These are phyloP conservation scores for Starmerella apis DNA, from an alignment of 805 yeast genomes.

Conservation along the genomic window DNA sequence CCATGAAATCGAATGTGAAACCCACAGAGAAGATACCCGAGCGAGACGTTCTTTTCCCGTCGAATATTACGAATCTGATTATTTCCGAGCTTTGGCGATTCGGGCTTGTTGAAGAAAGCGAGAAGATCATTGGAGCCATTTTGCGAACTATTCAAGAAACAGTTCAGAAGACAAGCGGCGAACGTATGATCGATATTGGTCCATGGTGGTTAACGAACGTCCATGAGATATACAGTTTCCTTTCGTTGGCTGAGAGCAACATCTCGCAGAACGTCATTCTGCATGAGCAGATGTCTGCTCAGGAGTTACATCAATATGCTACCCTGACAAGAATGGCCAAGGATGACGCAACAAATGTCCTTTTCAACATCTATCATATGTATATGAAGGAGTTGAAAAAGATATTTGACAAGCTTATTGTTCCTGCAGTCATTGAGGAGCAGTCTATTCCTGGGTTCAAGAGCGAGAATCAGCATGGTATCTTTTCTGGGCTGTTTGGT, in stretches of 20 bases:
- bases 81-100: slow-evolving; percentile 97
- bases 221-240: slow-evolving; percentile 89
- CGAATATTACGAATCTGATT: slow-evolving; percentile 83
- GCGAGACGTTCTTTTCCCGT: slow-evolving; percentile 91
- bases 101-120: slow-evolving; percentile 85
- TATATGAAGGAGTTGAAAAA: slow-evolving; percentile 95
- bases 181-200: slow-evolving; percentile 79
- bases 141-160: slow-evolving; percentile 75
- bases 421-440: slow-evolving; percentile 88
- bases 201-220: slow-evolving; percentile 97
- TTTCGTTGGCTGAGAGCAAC: slow-evolving; percentile 86
- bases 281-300: slow-evolving; percentile 74
- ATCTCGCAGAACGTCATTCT: slow-evolving; percentile 73
- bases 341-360: slow-evolving; percentile 86
- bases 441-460: slow-evolving; percentile 94
- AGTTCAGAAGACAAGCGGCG: slow-evolving; percentile 70
- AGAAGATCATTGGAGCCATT: slow-evolving; percentile 80
- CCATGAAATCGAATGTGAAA: slow-evolving; percentile 74
- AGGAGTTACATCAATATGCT: slow-evolving; percentile 81
- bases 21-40: slow-evolving; percentile 72
- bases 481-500: slow-evolving; percentile 45
- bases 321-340: slow-evolving; percentile 80
- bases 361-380: slow-evolving; percentile 87
- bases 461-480: slow-evolving; percentile 69
- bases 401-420: slow-evolving; percentile 78